Base-by-base conservation (phyloP, 2,329 filamentous ascomycete species). In the Trichoderma brevicompactum region DNA sequence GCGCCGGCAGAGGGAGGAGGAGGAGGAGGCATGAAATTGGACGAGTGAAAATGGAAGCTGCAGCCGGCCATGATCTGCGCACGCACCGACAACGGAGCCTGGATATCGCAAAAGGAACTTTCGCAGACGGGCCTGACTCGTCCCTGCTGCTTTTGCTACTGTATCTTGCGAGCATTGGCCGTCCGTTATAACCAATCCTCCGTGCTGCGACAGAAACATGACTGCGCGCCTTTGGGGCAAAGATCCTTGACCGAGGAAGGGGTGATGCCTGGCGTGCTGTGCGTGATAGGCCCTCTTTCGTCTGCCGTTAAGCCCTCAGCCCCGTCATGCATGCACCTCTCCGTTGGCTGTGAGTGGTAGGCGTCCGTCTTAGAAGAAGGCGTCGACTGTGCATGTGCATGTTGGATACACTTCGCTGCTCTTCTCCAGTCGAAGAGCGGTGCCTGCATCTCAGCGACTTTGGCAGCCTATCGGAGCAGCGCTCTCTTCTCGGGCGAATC, bases 381-480 rank as follows among this genome's bases (percentile, higher is more conserved):
- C 40, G 54, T 50, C 23, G 54, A 44, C 28, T 43, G 13, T 43
- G n/a, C 23, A 32, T 46, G n/a, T 17, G n/a, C 15, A 19, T 41
- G 48, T 48, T 23, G 4, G 38, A 7, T 28, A 28, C 23, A 28
- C 23, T 28, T 28, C 23, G 2, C 23, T 28, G 23, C 23, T 28
- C 23, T 2, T 5, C 23, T 28, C 23, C 23, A 48, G 55, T 48
- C 55, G 12, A 28, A 46, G n/a, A 40, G 23, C 56, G 56, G 56
- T 60, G 56, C 56, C 44, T 60, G 56, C 56, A 13, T 60, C 53
- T 49, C 44, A 28, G 43, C 56, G 34, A 15, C 52, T n/a, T 15
- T 55, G 52, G 36, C 52, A 41, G 34, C 55, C 43, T 49, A 59
- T 59, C 43, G 44, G 44, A 59, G 44, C 43, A 17, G 46, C 44